Conservation (phyloP, 495 filamentous ascomycete species). For the Annulohypoxylon bovei region DNA sequence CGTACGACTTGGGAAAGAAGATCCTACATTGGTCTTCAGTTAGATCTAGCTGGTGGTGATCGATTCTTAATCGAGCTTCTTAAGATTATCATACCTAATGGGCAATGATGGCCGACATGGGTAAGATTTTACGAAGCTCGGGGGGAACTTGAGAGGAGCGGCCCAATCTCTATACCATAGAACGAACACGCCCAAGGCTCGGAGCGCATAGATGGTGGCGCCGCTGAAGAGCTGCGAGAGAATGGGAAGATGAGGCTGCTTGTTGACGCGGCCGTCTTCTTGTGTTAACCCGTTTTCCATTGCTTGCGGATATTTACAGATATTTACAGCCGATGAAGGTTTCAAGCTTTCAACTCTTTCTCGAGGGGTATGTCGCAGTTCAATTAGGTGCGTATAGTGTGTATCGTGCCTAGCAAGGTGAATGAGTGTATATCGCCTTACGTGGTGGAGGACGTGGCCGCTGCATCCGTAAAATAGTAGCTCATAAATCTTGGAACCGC, state of each 20-base stretch:
- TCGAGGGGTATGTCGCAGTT: background rate
- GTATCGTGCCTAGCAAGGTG: background rate
- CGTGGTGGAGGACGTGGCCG: conserved; percentile 16
- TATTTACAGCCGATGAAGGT: background rate
- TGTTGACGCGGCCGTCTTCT: conserved; percentile 5
- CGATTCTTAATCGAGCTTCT: background rate
- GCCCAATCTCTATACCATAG: conserved; percentile 39
- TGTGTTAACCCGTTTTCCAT: conserved; percentile 13
- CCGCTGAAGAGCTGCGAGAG: conserved; percentile 12
- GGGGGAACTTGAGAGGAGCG: conserved; percentile 31
- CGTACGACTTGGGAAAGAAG: conserved; percentile 49
- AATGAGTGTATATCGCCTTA: conserved; percentile 3
- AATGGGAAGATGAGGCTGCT: conserved; percentile 21
- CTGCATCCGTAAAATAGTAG: background rate
- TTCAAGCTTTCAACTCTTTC: background rate
- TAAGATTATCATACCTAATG: conserved; percentile 44
- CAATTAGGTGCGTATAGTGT: background rate
- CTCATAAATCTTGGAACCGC: too few species aligned
- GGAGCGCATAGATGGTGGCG: conserved; percentile 5
- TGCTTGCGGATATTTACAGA: background rate
- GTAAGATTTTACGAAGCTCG: conserved; percentile 49
- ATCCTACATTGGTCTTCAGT: conserved; percentile 37
- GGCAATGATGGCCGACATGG: conserved; percentile 45
- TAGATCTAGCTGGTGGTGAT: background rate
- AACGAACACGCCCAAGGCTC: background rate